These are phyloP conservation scores for Leccinum griseonigrum DNA, from an alignment of 1,284 basidiomycete genomes.

Conservation along the genomic window DNA sequence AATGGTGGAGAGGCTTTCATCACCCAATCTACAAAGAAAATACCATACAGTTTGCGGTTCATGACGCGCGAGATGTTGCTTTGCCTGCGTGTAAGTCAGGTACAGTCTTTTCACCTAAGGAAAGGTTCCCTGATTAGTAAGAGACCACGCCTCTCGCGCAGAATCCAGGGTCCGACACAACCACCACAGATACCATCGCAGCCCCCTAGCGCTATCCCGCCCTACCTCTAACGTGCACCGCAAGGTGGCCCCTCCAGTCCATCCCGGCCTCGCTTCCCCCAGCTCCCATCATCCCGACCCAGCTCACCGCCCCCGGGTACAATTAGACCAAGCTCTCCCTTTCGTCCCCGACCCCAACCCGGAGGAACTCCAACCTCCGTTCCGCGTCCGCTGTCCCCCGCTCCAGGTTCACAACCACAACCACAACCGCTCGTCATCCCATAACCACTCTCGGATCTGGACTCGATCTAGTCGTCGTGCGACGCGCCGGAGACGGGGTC, in stretches of 20 bases:
- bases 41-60: too few relatives aligned
- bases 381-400: conserved; percentile 51
- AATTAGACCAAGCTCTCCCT: conserved; percentile 55
- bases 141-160: conserved; percentile 49
- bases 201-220: conserved; percentile 65
- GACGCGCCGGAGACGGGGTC: conserved; percentile 45
- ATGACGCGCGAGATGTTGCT: too few relatives aligned
- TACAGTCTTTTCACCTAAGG: too few relatives aligned
- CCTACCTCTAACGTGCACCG: conserved; percentile 61
- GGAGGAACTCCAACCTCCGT: conserved; percentile 33
- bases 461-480: conserved; percentile 57
- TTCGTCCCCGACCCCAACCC: conserved; percentile 38
- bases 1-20: too few relatives aligned
- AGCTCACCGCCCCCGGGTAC: conserved; percentile 39
- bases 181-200: conserved; percentile 36
- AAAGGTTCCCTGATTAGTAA: too few relatives aligned
- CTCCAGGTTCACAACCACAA: conserved; percentile 11
- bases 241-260: conserved; percentile 37
- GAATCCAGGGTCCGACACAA: conserved; percentile 53
- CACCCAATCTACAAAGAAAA: too few relatives aligned
- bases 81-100: too few relatives aligned
- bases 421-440: conserved; percentile 20
- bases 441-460: conserved; percentile 41
- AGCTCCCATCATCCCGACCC: conserved; percentile 48
- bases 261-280: conserved; percentile 52